Evolutionary conservation across 169 alveolate genomes (phyloP), one percentile per base, ranked within the genome.

Genomic region (Neospora caninum): DNA sequence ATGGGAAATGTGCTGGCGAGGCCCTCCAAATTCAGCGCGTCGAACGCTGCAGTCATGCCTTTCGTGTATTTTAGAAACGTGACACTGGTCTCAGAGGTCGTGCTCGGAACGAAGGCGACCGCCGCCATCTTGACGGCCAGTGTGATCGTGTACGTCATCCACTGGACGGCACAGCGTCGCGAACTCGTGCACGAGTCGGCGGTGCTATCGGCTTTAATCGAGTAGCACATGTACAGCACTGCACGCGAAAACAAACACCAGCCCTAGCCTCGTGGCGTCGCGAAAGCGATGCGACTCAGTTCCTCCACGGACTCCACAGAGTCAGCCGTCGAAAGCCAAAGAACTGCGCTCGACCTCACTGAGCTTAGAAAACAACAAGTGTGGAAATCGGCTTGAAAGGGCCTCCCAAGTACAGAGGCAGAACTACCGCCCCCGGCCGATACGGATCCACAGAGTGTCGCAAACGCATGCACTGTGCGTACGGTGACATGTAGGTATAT

Each of bases 81-180:
- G 42, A 73, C 27, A 22, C 84, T 73, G 43, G 39, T 10, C 18
- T n/a, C 49, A 41, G 84, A 73, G 45, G 25, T 0, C 49, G 13
- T n/a, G 42, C 84, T 36, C 39, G 84, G 84, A 18, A 20, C 39
- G 25, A 73, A 73, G 45, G 84, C 84, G 84, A 73, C 84, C 18
- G 42, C 84, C 84, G 84, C 84, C 84, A 73, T 73, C 84, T 73
- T 73, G 39, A 73, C 84, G 27, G 84, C 84, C 16, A 73, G 43
- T 13, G 84, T 73, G 45, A 36, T 73, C 43, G 84, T 73, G 84
- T 73, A 73, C 2, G 42, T 36, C 84, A 73, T 73, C 84, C 84
- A 73, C 84, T 73, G 84, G 45, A 73, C 84, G 22, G 84, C 84
- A 22, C 84, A 73, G 84, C 84, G 84, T n/a, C 84, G 84, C 41